Base-by-base conservation (phyloP, 805 yeast species). In the Tanozyma kutaoensis region DNA sequence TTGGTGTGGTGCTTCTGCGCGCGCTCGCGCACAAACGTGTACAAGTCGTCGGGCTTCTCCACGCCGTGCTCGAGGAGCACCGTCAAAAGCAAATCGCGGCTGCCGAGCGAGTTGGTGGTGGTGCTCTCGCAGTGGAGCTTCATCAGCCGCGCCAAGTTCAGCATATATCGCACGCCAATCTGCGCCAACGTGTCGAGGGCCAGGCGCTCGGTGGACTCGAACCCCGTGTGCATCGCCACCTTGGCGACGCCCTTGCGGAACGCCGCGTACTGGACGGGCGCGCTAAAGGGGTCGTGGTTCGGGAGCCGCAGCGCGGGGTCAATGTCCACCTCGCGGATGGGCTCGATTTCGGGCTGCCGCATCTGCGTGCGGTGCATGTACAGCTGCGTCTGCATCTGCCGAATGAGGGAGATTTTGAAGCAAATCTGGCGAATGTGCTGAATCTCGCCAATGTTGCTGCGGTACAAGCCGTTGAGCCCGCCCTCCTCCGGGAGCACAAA, bases 351-450 rank as follows among this genome's bases (percentile, higher is more conserved):
- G 4, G 88, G 88, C 10, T 76, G 70, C 35, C 68, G 69, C 62
- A 75, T 58, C 40, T 77, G 88, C 0, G 84, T 66, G 27, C 76
- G 77, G 43, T 78, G 88, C 26, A 78, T 57, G 48, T 72, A 74
- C 32, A 72, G 76, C 27, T 77, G 81, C 12, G 78, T 78, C 51
- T 91, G 97, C 77, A 91, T 77, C 44, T 86, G 86, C 37, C 95
- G 63, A 32, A 91, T 81, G 26, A 85, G 56, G 4, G 88, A 75
- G 13, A 91, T 81, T 48, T 86, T 86, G 54, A 84, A 80, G 46
- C 96, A 86, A 4, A 82, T 63, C 36, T 76, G 79, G 31, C 98
- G 61, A 20, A 91, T 79, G 39, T 84, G 84, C 53, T 88, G 96
- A 63, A 91, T 81, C 36, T 77, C 69, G 2, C 62, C 55, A 24